A percentile compares a stretch with the other conserved stretches of the same genome.
Conservation (phyloP, 495 filamentous ascomycete genomes). For the Bathelium albidoporum region DNA sequence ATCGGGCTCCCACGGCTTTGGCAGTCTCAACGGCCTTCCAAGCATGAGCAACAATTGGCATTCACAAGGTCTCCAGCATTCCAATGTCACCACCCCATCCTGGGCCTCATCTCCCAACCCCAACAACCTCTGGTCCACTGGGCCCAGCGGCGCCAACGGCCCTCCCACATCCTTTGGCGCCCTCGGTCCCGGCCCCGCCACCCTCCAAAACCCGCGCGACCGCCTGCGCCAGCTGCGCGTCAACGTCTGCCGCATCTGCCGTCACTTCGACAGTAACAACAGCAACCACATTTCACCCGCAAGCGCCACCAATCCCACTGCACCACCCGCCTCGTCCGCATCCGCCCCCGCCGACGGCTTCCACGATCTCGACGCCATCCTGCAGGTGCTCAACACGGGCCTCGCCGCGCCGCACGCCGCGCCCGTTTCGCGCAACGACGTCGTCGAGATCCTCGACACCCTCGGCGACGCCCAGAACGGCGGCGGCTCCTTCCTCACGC, state of each 20-base stretch:
- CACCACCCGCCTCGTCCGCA: constrained; percentile 14
- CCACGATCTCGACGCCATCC: constrained; percentile 55
- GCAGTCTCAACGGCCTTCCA: constrained; percentile 8
- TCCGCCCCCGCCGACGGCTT: constrained; percentile 41
- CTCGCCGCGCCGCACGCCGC: constrained; percentile 44
- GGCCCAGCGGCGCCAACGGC: constrained; percentile 43
- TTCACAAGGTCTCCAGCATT: constrained; percentile 19
- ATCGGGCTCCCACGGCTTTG: constrained; percentile 10
- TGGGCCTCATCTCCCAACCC: constrained; percentile 11
- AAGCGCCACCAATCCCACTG: constrained; percentile 37
- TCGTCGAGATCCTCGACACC: constrained; percentile 86
- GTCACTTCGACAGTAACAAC: constrained; percentile 36
- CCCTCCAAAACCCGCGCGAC: constrained; percentile 21
- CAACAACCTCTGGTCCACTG: constrained; percentile 39
- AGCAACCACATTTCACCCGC: constrained; percentile 19
- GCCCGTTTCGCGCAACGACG: constrained; percentile 54
- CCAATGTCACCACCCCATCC: constrained; percentile 4
- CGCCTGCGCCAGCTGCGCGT: constrained; percentile 49
- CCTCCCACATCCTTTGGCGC: constrained; percentile 39
- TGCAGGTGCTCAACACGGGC: constrained; percentile 55
- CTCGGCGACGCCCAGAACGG: constrained; percentile 81
- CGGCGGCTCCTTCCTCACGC: constrained; percentile 68
- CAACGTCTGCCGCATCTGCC: constrained; percentile 50
- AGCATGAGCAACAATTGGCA: constrained; percentile 21
- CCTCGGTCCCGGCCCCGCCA: constrained; percentile 17